Base-by-base conservation (phyloP, 192 early-diverging fungal genomes). In the Glomus cerebriforme region DNA sequence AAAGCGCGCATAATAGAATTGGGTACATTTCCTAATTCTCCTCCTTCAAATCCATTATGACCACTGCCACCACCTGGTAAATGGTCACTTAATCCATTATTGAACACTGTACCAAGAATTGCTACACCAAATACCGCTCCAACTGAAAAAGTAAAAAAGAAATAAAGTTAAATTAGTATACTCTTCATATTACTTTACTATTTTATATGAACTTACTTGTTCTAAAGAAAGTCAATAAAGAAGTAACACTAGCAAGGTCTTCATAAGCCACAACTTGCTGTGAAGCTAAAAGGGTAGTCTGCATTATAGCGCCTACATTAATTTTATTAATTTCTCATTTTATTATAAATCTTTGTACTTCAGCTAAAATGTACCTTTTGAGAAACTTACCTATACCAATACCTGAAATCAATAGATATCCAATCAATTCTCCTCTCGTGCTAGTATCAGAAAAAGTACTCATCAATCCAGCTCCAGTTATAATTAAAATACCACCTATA, bases 381-480 rank as follows among this genome's bases (percentile, higher is more conserved):
- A 54, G 5, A 22, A 54, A 19, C 49, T 54, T 22, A 43, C 97
- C 96, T 29, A 92, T 69, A 10, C 97, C 97, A 27, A 91, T 34
- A 3, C 95, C 96, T 43, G 88, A 35, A 64, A 95, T 79, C 13
- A 96, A 75, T 69, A 95, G 77, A 73, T 86, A 93, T 15, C 90
- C 86, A 77, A 92, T 88, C 49, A 87, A 82, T 81, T 86, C 75
- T 24, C 85, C 91, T 1, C 75, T 79, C 29, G 60, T 83, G 12
- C 88, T 81, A 19, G 82, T 77, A 24, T 82, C 85, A 45, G 83
- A 65, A 31, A 93, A 78, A 1, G 88, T 86, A 3, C 85, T 79
- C 19, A 92, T 76, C 35, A 97, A 83, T 19, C 83, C 88, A n/a
- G 84, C 65, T 24, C 94, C 95, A 43, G 89, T 71, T 2, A 86